Evolutionary conservation across 345 rosid species (phyloP).

Genomic region (Orychophragmus violaceus): DNA sequence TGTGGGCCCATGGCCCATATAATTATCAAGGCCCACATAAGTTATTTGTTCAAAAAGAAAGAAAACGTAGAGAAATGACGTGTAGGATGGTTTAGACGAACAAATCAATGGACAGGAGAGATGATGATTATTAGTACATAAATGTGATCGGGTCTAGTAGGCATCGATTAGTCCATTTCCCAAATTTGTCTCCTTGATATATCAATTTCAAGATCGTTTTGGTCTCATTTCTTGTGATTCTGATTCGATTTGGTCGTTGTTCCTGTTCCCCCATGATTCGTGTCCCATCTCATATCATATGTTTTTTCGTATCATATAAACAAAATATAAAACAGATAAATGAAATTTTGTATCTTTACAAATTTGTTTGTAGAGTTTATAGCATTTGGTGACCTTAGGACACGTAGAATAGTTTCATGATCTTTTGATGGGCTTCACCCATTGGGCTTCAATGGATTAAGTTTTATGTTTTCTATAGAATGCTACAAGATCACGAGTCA

Average conservation of each 20-base stretch:
- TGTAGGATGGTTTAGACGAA: no score
- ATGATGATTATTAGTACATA: background rate
- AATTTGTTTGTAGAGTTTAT: background rate
- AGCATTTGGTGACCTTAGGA: background rate
- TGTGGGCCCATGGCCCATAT: constrained; percentile 5
- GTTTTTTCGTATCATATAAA: background rate
- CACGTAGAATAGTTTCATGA: no score
- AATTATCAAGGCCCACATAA: background rate
- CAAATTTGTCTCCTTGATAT: constrained; percentile 9
- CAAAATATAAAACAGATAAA: background rate
- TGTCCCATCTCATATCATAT: constrained; percentile 9
- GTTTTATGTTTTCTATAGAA: no score
- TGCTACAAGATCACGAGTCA: no score
- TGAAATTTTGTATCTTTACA: background rate
- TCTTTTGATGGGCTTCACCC: no score
- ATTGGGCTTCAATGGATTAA: no score
- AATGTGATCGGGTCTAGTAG: constrained; percentile 13
- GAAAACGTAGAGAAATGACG: background rate
- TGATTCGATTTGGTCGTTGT: background rate
- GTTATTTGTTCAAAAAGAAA: background rate
- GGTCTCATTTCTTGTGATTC: constrained; percentile 10
- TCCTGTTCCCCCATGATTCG: constrained; percentile 4
- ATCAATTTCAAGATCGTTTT: constrained; percentile 6
- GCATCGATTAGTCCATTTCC: constrained; percentile 10
- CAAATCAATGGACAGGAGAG: no score